A percentile compares a stretch with the other conserved stretches of the same genome.
phyloP scores from a whole-genome alignment of 805 yeast genomes.

The Cyberlindnera nakhonratchasimensis region DNA sequence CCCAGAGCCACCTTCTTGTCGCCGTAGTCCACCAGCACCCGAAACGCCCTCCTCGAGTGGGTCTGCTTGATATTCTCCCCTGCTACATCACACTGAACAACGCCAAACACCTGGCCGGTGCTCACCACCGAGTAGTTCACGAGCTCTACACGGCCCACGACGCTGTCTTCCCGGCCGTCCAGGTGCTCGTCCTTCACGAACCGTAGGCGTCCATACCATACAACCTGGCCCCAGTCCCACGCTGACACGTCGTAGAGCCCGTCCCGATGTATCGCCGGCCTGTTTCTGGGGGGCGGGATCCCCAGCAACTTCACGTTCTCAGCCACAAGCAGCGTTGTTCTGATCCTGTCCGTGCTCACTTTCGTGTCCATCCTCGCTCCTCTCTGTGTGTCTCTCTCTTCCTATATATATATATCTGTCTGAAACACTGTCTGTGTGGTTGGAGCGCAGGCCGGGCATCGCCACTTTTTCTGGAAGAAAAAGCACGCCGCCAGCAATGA shows the following conservation, averaged over 20 bases:
- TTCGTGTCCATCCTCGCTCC: not conserved
- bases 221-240: slow-evolving; percentile 34
- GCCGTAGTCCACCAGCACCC: slow-evolving; percentile 32
- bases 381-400: too few species aligned
- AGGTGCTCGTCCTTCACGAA: slow-evolving; percentile 28
- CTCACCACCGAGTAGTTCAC: slow-evolving; percentile 8
- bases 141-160: slow-evolving; percentile 11
- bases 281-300: slow-evolving; percentile 18
- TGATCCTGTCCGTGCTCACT: slow-evolving; percentile 5
- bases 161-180: slow-evolving; percentile 1
- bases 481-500: not conserved
- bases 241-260: slow-evolving; percentile 12
- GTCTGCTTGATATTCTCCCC: slow-evolving; percentile 31
- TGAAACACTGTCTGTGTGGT: too few species aligned
- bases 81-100: slow-evolving; percentile 30
- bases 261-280: not conserved
- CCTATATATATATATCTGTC: too few species aligned
- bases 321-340: slow-evolving; percentile 4
- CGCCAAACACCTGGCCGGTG: slow-evolving; percentile 34
- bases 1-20: slow-evolving; percentile 38
- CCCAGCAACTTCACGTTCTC: slow-evolving; percentile 13
- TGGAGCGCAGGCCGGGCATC: too few species aligned
- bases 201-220: slow-evolving; percentile 34
- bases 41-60: slow-evolving; percentile 30
- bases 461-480: too few species aligned